Base-by-base conservation (phyloP, 2,329 filamentous ascomycete genomes). In the Colletotrichum sp. region DNA sequence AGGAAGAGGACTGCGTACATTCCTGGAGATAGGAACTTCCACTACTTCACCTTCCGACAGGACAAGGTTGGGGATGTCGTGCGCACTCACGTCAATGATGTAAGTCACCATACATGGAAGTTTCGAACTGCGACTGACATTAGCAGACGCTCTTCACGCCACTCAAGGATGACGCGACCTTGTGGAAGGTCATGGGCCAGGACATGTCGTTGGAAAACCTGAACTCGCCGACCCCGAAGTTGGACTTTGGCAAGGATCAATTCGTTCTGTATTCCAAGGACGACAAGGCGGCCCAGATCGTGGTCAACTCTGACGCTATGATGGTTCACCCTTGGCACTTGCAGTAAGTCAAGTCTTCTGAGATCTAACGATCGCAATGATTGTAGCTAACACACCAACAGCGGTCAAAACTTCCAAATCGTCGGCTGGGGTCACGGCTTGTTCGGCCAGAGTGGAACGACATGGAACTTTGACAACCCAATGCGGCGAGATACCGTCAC, bases 341-440 rank as follows among this genome's bases (percentile, higher is more conserved):
- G 52, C 79, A 80, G 73, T 77, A 49, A 68, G 76, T 69, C 32
- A 13, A 13, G 8, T 16, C 60, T n/a, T n/a, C 18, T n/a, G 5
- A 9, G 9, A 28, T 9, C 0, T 24, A 13, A 3, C 16, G n/a
- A n/a, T 24, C 13, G 21, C 6, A 28, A 26, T 34, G 44, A 49
- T 49, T n/a, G 44, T 21, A 52, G 44, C 76, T 77, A 30, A 77
- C 49, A n/a, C 16, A 7, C n/a, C 10, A 10, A 1, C 6, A 77
- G 76, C 57, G 76, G 91, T 0, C 90, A 92, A 81, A 86, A 86
- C 57, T 92, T 92, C 83, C 90, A 91, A 79, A 83, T 90, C 62
- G 79, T 86, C 0, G 59, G 80, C 0, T 84, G 85, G 68, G 84
- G 81, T 2, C 64, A 72, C 0, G 80, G 80, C 7, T 83, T 85